Evolutionary conservation across 164 flowering plant genomes (phyloP), one percentile per base, ranked within the genome.

Genomic region (Paratinospora sagittata): DNA sequence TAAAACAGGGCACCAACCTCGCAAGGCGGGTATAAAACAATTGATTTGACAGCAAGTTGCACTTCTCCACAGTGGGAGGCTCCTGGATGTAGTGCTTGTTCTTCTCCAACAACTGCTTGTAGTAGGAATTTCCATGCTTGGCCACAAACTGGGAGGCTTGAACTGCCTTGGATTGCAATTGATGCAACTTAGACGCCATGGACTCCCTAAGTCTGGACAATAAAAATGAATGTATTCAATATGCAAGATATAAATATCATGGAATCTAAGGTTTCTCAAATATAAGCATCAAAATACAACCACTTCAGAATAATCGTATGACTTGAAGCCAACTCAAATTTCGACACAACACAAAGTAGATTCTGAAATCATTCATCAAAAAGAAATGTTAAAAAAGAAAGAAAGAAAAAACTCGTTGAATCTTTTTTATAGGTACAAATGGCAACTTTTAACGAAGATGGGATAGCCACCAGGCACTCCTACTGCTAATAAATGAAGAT

Each of bases 1-100:
- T 14, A 34, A 8, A 45, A 26, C 0, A 55, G 8, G 27, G 16
- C 24, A 68, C 24, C 37, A 33, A 68, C 71, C 71, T 68, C 16
- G 71, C 71, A 27, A 68, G 71, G 43, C 71, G 71, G 24, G 71
- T 68, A 63, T 68, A 68, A 52, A 68, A 68, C 71, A 68, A 68
- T 41, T 68, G 71, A 10, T 68, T 68, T 34, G 71, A 68, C 11
- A 68, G 61, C 58, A n/a, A 23, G 24, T 68, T 16, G 63, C 71
- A 68, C 26, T 68, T 68, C 24, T 68, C 71, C 5, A 68, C 26
- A 9, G 71, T 68, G 8, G 71, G 71, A 30, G 63, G 71, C 13
- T 68, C 27, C 37, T 68, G 71, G 63, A 68, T 55, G 41, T 49
- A 68, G 34, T 68, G 71, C 27, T 68, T 68, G 71, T 68, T 68